A percentile compares a stretch with the other conserved stretches of the same genome.
These are phyloP conservation scores for Debaryomyces udenii DNA, from an alignment of 1,139 yeast species.

Conservation along the genomic window DNA sequence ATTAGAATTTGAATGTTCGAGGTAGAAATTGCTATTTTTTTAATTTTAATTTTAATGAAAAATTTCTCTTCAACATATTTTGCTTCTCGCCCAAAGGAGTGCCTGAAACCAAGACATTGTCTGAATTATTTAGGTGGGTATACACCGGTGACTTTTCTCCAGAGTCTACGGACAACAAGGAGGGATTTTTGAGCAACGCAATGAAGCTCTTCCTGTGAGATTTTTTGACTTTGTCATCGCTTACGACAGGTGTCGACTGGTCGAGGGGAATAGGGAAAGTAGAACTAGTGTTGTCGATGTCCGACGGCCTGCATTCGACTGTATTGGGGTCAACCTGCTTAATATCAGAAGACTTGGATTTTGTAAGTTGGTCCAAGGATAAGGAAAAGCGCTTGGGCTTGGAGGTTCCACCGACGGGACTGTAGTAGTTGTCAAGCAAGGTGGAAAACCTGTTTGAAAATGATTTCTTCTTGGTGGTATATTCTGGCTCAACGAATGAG, in stretches of 20 bases:
- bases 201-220: slow-evolving; percentile 19
- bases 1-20: neutral
- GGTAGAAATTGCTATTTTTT: slow-evolving; percentile 12
- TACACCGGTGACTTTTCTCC: slow-evolving; percentile 6
- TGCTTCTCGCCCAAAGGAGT: slow-evolving; percentile 5
- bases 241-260: neutral
- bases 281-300: neutral
- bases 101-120: slow-evolving; percentile 6
- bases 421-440: slow-evolving; percentile 13
- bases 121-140: slow-evolving; percentile 11
- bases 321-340: neutral
- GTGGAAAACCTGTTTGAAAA: slow-evolving; percentile 14
- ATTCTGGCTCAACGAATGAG: slow-evolving; percentile 7
- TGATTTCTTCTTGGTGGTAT: slow-evolving; percentile 12
- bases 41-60: slow-evolving; percentile 22
- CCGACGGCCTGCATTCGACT: neutral
- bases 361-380: slow-evolving; percentile 7
- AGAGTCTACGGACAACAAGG: slow-evolving; percentile 4
- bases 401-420: slow-evolving; percentile 11
- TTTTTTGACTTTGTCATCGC: slow-evolving; percentile 2
- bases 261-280: neutral
- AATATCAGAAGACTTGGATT: neutral
- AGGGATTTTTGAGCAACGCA: slow-evolving; percentile 15
- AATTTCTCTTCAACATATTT: slow-evolving; percentile 17
- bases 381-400: slow-evolving; percentile 8